Evolutionary conservation across 345 rosid genomes (phyloP).

Genomic region (Linum usitatissimum): DNA sequence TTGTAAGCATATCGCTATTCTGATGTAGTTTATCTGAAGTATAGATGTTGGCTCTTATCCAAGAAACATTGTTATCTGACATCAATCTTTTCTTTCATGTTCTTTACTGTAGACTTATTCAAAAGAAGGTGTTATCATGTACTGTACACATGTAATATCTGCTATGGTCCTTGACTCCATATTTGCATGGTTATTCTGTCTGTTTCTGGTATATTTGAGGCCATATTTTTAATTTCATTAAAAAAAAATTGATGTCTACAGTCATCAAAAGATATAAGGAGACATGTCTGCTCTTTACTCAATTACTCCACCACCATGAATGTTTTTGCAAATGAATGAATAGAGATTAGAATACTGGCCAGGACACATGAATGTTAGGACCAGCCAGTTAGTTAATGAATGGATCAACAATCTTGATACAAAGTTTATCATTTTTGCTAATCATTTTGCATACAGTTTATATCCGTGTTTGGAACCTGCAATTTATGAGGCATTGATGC

Average conservation of each 20-base stretch:
- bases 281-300: neutral
- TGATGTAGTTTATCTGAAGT: neutral
- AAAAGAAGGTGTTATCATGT: neutral
- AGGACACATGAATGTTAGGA: neutral
- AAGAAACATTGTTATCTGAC: neutral
- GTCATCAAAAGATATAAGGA: neutral
- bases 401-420: neutral
- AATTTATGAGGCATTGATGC: neutral
- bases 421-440: neutral
- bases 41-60: neutral
- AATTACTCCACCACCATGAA: neutral
- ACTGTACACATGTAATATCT: neutral
- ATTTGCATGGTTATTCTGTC: neutral
- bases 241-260: neutral
- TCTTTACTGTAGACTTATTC: too few relatives aligned
- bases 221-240: neutral
- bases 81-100: neutral
- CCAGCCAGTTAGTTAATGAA: neutral
- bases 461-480: neutral
- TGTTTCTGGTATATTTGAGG: neutral
- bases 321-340: neutral
- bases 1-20: neutral
- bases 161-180: neutral
- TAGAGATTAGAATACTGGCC: too few relatives aligned
- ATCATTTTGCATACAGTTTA: neutral